Evolutionary conservation across 108 stramenopile genomes (phyloP).

Genomic region (Pelagomonas calceolata): DNA sequence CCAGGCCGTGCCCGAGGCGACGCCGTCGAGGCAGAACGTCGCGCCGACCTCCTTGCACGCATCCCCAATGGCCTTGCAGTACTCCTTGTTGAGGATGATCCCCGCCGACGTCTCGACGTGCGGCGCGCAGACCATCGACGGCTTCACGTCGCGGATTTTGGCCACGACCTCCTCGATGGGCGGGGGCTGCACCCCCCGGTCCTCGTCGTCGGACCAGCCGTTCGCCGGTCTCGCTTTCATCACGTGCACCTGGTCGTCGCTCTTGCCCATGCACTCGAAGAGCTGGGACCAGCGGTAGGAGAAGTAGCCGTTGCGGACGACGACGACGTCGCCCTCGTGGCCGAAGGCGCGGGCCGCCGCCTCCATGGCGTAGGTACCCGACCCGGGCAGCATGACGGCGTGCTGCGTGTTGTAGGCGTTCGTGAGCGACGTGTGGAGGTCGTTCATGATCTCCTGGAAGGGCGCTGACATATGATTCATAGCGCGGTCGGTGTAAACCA

Average conservation of each 20-base stretch:
- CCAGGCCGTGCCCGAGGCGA: conserved; percentile 80
- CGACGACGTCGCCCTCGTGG: conserved; percentile 74
- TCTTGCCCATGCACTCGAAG: conserved; percentile 62
- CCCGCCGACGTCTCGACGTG: conserved; percentile 85
- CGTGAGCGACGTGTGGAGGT: conserved; percentile 66
- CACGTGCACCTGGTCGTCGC: conserved; percentile 55
- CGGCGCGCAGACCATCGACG: conserved; percentile 67
- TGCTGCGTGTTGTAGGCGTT: conserved; percentile 74
- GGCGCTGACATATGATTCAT: conserved; percentile 80
- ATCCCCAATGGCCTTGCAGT: conserved; percentile 55
- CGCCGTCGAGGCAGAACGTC: conserved; percentile 79
- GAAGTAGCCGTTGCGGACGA: conserved; percentile 85
- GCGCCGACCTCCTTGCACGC: conserved; percentile 76
- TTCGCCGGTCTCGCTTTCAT: conserved; percentile 57
- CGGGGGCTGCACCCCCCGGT: conserved; percentile 45
- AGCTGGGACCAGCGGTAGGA: conserved; percentile 83
- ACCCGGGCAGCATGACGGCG: conserved; percentile 80
- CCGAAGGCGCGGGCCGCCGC: conserved; percentile 80
- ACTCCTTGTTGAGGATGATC: conserved; percentile 78
- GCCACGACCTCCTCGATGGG: conserved; percentile 72
- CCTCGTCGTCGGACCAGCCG: conserved; percentile 4
- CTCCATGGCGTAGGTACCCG: conserved; percentile 30
- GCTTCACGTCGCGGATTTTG: conserved; percentile 63
- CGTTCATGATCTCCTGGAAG: conserved; percentile 76
- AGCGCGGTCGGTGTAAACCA: conserved; percentile 77